These are phyloP conservation scores for Diaporthe aspalathi DNA, from an alignment of 2,329 filamentous ascomycete genomes.

Conservation along the genomic window DNA sequence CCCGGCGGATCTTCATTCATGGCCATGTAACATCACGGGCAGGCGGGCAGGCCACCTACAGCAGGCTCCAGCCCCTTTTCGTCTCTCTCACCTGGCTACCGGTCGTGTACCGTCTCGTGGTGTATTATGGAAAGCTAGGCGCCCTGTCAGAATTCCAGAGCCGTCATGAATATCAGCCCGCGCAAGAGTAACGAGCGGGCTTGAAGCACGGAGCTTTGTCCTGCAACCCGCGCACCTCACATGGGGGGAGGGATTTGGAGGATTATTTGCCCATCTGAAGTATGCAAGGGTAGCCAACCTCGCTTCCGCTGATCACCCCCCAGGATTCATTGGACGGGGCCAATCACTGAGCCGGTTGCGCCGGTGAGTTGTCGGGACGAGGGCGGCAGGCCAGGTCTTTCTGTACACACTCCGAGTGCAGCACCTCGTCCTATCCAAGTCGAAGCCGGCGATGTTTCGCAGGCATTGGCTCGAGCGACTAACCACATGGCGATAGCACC, in stretches of 20 bases:
- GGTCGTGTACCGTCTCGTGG: not conserved
- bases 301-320: conserved; percentile 33
- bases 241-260: conserved; percentile 24
- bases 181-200: not conserved
- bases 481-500: conserved; percentile 29
- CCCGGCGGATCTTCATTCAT: conserved; percentile 22
- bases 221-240: conserved; percentile 24
- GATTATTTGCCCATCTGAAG: conserved; percentile 24
- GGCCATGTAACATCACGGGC: conserved; percentile 20
- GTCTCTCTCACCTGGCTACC: not conserved
- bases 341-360: not conserved
- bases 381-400: conserved; percentile 24
- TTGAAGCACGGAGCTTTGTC: not conserved
- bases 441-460: conserved; percentile 8
- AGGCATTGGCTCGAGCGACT: conserved; percentile 2
- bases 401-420: not conserved
- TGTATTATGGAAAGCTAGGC: not conserved
- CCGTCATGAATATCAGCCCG: not conserved
- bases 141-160: not conserved
- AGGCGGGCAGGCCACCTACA: not conserved
- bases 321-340: conserved; percentile 15
- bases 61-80: conserved; percentile 19
- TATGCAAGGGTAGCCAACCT: conserved; percentile 33
- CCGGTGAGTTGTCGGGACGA: conserved; percentile 30
- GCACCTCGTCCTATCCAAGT: not conserved